Evolutionary conservation across 2,329 filamentous ascomycete species (phyloP).

Genomic region (Colletotrichum incanum): DNA sequence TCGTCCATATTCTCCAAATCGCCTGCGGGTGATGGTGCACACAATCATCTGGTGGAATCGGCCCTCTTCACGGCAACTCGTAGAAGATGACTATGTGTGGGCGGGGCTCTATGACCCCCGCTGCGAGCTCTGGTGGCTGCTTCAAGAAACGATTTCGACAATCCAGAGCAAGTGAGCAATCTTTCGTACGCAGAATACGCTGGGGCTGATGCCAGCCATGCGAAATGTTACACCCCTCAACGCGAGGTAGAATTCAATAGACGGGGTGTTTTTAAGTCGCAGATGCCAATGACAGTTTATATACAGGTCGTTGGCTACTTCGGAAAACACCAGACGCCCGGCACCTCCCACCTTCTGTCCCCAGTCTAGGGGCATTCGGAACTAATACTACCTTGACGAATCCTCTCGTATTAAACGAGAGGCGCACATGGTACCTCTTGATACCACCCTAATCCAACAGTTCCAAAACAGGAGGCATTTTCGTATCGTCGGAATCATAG

Average conservation of each 20-base stretch:
- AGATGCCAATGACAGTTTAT: not conserved
- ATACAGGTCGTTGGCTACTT: no score
- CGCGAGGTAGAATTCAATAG: not conserved
- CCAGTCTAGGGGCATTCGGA: no score
- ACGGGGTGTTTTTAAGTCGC: not conserved
- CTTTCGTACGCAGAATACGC: not conserved
- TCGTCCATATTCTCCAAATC: not conserved
- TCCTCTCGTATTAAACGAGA: not conserved
- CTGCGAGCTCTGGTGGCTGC: not conserved
- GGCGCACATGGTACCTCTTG: not conserved
- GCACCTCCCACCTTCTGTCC: no score
- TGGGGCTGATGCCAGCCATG: not conserved
- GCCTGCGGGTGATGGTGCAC: not conserved
- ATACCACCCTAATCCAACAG: not conserved
- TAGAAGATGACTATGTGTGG: not conserved
- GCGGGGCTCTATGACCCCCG: not conserved
- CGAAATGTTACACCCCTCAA: not conserved
- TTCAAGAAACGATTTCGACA: not conserved
- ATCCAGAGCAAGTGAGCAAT: not conserved
- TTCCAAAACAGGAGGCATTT: not conserved
- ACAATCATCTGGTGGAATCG: not conserved
- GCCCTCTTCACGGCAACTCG: not conserved
- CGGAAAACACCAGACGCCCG: not conserved
- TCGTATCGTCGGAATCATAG: not conserved
- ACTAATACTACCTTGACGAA: no score